A percentile compares a stretch with the other conserved stretches of the same genome.
Evolutionary conservation across 2,329 filamentous ascomycete genomes (phyloP).

Genomic region (Cadophora sp.): DNA sequence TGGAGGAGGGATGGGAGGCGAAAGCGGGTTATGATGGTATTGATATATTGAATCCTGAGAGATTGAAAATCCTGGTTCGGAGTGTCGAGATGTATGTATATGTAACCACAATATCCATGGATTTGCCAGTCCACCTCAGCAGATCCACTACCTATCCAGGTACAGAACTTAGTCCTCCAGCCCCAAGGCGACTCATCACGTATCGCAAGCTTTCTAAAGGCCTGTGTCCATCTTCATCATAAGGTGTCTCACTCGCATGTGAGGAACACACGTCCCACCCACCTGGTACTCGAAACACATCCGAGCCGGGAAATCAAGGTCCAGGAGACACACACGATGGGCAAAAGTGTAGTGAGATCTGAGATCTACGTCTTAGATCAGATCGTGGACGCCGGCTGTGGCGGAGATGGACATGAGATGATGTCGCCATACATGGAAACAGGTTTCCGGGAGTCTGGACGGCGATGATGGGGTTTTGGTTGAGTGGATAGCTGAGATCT

Average conservation of each 20-base stretch:
- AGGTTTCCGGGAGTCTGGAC: background rate
- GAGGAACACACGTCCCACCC: background rate
- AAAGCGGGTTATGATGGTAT: background rate
- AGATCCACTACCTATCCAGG: background rate
- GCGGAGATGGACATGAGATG: constrained; percentile 2
- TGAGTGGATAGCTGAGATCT: too few species aligned
- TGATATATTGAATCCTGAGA: background rate
- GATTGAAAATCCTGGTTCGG: background rate
- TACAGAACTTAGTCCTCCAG: background rate
- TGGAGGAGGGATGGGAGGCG: too few species aligned
- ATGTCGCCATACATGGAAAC: background rate
- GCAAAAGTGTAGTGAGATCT: too few species aligned
- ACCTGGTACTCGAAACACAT: background rate
- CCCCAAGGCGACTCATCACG: background rate
- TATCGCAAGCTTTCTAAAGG: background rate
- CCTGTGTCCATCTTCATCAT: background rate
- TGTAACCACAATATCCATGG: background rate
- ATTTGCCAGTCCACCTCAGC: background rate
- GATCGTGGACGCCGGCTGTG: background rate
- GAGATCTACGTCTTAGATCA: background rate
- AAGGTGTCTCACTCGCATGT: background rate
- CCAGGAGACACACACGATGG: background rate
- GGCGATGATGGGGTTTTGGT: background rate
- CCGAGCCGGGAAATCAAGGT: background rate
- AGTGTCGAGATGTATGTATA: background rate